Evolutionary conservation across 1,284 basidiomycete genomes (phyloP).

Genomic region (Agaricales sp.): DNA sequence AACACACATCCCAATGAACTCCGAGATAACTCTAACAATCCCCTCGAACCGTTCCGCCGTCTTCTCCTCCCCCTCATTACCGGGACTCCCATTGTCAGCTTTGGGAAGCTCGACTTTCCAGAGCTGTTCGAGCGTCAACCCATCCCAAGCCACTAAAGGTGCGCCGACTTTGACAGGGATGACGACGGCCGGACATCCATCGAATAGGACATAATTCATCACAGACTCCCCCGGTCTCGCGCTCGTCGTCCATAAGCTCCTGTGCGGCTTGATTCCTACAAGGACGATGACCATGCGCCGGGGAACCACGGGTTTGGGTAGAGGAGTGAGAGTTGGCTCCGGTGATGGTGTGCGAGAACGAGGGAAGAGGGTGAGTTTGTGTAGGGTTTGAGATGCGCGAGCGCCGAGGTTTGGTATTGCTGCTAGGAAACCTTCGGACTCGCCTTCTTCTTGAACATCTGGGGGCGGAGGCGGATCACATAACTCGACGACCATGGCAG

Average conservation of each 20-base stretch:
- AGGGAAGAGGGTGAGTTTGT: constrained; percentile 4
- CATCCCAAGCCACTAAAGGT: constrained; percentile 53
- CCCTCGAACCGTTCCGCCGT: constrained; percentile 36
- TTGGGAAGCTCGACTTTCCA: constrained; percentile 39
- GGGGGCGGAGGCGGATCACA: constrained; percentile 22
- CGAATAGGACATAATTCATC: constrained; percentile 48
- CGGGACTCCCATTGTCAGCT: constrained; percentile 21
- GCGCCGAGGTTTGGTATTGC: neutral
- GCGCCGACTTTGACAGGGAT: constrained; percentile 48
- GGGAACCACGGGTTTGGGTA: constrained; percentile 32
- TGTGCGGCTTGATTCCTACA: constrained; percentile 50
- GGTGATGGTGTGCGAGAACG: constrained; percentile 42
- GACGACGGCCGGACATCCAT: constrained; percentile 50
- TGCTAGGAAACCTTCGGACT: constrained; percentile 1
- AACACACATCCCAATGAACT: constrained; percentile 49
- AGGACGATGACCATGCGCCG: constrained; percentile 45
- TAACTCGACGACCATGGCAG: constrained; percentile 38
- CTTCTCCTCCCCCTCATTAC: constrained; percentile 13
- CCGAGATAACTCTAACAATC: constrained; percentile 41
- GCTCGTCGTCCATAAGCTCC: constrained; percentile 44
- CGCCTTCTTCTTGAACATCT: constrained; percentile 9
- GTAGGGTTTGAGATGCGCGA: neutral
- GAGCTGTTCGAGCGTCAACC: constrained; percentile 44
- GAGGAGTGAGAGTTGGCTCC: constrained; percentile 28
- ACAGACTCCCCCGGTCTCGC: constrained; percentile 51